Conservation (phyloP, 345 rosid genomes). For the Aquilaria yunnanensis region DNA sequence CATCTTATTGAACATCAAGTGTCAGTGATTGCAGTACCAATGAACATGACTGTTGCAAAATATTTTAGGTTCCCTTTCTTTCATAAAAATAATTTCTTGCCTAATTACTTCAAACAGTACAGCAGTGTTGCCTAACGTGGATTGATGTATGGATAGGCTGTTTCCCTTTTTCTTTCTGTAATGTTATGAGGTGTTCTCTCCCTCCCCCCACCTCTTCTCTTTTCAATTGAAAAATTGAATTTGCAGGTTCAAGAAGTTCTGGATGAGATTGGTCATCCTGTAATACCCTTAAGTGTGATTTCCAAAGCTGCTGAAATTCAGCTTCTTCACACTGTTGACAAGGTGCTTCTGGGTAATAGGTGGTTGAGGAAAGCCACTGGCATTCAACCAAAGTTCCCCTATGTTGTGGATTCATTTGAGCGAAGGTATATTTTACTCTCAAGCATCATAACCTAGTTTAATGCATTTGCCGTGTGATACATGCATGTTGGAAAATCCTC, state of each 20-base stretch:
- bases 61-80: neutral
- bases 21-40: slow-evolving; percentile 3
- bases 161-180: neutral
- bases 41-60: slow-evolving; percentile 7
- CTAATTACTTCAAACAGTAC: no score
- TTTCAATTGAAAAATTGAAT: neutral
- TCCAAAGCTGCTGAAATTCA: slow-evolving; percentile 96
- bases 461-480: neutral
- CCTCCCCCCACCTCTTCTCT: neutral
- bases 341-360: slow-evolving; percentile 72
- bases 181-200: neutral
- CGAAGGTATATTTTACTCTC: slow-evolving; percentile 44
- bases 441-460: neutral
- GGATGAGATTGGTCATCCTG: slow-evolving; percentile 86
- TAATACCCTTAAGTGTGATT: slow-evolving; percentile 78
- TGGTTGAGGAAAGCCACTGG: slow-evolving; percentile 95
- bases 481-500: slow-evolving; percentile 7
- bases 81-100: no score
- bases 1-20: neutral
- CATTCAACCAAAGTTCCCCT: slow-evolving; percentile 89
- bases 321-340: slow-evolving; percentile 77
- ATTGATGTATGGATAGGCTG: neutral
- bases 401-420: slow-evolving; percentile 89
- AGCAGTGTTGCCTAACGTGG: no score
- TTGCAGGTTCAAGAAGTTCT: slow-evolving; percentile 85